These are phyloP conservation scores for Tetrastigma voinierianum DNA, from an alignment of 164 flowering plant genomes.

Conservation along the genomic window DNA sequence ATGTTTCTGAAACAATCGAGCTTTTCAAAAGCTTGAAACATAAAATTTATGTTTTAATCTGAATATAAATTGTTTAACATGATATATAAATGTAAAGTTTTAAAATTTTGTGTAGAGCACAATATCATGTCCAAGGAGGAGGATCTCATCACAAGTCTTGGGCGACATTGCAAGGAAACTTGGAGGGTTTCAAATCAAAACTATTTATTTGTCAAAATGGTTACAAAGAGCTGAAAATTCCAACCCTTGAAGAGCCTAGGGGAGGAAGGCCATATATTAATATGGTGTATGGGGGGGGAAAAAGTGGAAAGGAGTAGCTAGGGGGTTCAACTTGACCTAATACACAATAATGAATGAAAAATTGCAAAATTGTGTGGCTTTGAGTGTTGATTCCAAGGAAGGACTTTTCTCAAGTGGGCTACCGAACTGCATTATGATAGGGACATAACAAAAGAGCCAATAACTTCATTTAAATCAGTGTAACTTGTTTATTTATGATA, in stretches of 20 bases:
- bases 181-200: too few species aligned
- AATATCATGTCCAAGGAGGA: too few species aligned
- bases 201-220: neutral
- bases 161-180: too few species aligned
- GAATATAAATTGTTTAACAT: too few species aligned
- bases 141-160: too few species aligned
- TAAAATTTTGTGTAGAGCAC: too few species aligned
- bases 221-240: neutral
- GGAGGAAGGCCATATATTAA: neutral
- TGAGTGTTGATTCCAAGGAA: slow-evolving; percentile 13
- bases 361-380: neutral
- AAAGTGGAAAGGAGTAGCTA: too few species aligned
- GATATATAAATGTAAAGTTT: too few species aligned
- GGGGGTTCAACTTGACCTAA: neutral
- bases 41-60: too few species aligned
- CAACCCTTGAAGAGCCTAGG: slow-evolving; percentile 2
- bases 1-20: too few species aligned
- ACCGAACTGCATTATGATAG: slow-evolving; percentile 20
- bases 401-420: slow-evolving; percentile 21
- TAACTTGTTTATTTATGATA: too few species aligned
- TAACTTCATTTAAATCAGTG: neutral
- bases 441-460: slow-evolving; percentile 3
- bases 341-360: neutral
- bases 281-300: neutral
- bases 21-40: too few species aligned